phyloP scores from a whole-genome alignment of 768 basidiomycete species.

The Mycena crocata region DNA sequence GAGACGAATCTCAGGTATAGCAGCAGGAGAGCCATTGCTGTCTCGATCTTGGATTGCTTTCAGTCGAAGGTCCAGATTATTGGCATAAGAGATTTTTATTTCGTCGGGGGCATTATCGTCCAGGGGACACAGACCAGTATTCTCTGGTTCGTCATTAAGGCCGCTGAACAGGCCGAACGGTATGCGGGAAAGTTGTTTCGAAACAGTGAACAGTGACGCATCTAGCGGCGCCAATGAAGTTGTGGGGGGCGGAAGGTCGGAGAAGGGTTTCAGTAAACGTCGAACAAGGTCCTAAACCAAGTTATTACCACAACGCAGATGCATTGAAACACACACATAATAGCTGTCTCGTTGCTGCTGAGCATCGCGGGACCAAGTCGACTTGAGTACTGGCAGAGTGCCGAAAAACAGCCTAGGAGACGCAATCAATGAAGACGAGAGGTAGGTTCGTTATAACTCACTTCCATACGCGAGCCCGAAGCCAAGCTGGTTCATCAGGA shows the following conservation, averaged over 20 bases:
- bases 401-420: slow-evolving; percentile 69
- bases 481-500: slow-evolving; percentile 79
- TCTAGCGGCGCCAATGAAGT: slow-evolving; percentile 57
- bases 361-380: slow-evolving; percentile 68
- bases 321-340: slow-evolving; percentile 62
- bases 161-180: slow-evolving; percentile 61
- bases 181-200: slow-evolving; percentile 67
- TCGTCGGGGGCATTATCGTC: slow-evolving; percentile 58
- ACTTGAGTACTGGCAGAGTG: slow-evolving; percentile 66
- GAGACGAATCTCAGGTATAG: slow-evolving; percentile 56
- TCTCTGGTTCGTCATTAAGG: slow-evolving; percentile 66
- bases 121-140: slow-evolving; percentile 58
- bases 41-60: slow-evolving; percentile 51
- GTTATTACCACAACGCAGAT: slow-evolving; percentile 2
- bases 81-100: slow-evolving; percentile 61
- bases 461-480: slow-evolving; percentile 85
- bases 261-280: slow-evolving; percentile 68
- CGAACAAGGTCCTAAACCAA: slow-evolving; percentile 72
- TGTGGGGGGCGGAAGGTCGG: slow-evolving; percentile 54
- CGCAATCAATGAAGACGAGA: background rate
- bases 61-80: slow-evolving; percentile 66
- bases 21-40: slow-evolving; percentile 35
- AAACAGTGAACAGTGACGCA: slow-evolving; percentile 58
- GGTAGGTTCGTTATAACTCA: slow-evolving; percentile 45
- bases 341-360: slow-evolving; percentile 75